Conservation (phyloP, 2,329 filamentous ascomycete genomes). For the Botryotinia convoluta region DNA sequence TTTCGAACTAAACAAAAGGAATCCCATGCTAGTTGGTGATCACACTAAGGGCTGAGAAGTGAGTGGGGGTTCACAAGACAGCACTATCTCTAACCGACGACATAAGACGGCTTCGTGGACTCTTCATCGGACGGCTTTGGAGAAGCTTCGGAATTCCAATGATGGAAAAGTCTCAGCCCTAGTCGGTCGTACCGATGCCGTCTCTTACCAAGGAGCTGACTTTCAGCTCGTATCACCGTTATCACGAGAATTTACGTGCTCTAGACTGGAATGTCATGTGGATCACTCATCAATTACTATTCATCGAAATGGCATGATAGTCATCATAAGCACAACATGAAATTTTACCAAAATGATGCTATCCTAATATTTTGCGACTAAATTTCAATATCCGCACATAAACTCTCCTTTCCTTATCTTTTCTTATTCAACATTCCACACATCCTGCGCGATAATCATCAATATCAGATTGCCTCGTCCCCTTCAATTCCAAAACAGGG, state of each 20-base stretch:
- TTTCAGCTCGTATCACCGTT: conserved; percentile 22
- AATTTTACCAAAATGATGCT: background rate
- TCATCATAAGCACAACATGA: conserved; percentile 11
- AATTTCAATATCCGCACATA: background rate
- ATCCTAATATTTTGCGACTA: background rate
- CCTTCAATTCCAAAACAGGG: conserved; percentile 1
- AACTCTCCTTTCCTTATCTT: background rate
- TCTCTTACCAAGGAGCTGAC: conserved; percentile 13
- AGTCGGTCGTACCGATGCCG: conserved; percentile 14
- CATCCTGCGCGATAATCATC: conserved; percentile 4
- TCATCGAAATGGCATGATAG: conserved; percentile 3
- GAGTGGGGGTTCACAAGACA: conserved; percentile 24
- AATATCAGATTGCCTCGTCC: conserved; percentile 5
- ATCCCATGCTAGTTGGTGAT: conserved; percentile 17
- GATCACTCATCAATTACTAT: conserved; percentile 11
- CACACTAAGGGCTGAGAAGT: conserved; percentile 15
- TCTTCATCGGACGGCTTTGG: conserved; percentile 11
- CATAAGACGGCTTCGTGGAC: background rate
- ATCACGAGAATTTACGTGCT: conserved; percentile 14
- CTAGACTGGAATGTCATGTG: background rate
- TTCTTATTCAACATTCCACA: background rate
- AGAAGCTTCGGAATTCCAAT: conserved; percentile 3
- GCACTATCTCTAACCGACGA: conserved; percentile 17
- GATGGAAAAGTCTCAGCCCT: conserved; percentile 18
- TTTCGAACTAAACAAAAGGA: conserved; percentile 17